Base-by-base conservation (phyloP, 2,329 filamentous ascomycete genomes). In the Clathrospora elynae region DNA sequence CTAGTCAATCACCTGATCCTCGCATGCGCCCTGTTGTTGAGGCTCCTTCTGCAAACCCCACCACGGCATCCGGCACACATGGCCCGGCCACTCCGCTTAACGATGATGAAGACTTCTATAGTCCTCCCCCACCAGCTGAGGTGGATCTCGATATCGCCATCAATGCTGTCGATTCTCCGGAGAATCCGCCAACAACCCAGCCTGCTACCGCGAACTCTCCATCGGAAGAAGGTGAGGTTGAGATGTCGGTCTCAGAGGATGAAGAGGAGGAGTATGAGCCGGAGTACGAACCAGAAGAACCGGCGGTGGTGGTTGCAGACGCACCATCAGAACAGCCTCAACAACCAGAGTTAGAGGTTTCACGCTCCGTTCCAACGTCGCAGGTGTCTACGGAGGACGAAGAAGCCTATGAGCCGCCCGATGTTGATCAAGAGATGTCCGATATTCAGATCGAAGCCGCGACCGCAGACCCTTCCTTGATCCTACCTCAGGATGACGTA, bases 31-130 rank as follows among this genome's bases (percentile, higher is more conserved):
- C 17, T 18, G 11, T 25, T 14, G 9, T 7, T 8, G 25, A 34
- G 18, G 18, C 14, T 7, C 3, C 22, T 8, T 4, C 24, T 19
- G 16, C 9, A 3, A 29, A 32, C 11, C 31, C 17, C 9, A 34
- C 11, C 2, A 23, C 14, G 8, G 43, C 38, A 25, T 22, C 26
- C 8, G 41, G 35, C 12, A 2, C 31, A 16, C 49, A 41, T 6
- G 49, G 49, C 3, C 46, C 55, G 23, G 51, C 51, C 13, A 59
- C 59, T 9, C 54, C 61, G 12, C 43, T 57, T 31, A 62, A 64
- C 13, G 61, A 67, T 24, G 62, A 59, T 1, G 66, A 70, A 29
- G 64, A 71, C 26, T 68, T 68, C 28, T 69, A 68, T 29, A 68
- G 64, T 8, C 63, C 66, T 13, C 57, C 64, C 10, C 60, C 60